Evolutionary conservation across 108 stramenopile species (phyloP), one percentile per base, ranked within the genome.

Genomic region (Cyclotella baltica): DNA sequence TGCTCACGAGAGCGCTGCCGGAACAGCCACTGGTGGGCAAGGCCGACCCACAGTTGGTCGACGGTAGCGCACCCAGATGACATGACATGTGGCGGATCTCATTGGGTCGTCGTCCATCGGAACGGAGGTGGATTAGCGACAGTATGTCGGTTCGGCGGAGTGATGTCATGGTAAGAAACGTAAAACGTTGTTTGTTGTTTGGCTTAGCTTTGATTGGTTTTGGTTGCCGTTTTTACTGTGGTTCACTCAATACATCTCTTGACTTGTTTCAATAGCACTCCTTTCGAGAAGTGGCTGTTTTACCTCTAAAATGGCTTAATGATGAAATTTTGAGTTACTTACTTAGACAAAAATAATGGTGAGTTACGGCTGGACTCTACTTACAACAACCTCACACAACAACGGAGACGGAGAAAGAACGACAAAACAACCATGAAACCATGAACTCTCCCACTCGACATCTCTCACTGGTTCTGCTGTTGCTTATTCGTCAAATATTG

Each of bases 71-170:
- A 25, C 91, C 90, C 55, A 96, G 52, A 70, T 92, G 89, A 53
- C 90, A 80, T 9, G 86, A 62, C 81, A 93, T 88, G 59, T 92
- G 88, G 22, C 95, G 87, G 40, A 96, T 96, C 73, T 96, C 95
- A 27, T 87, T 53, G 4, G 95, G 92, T 57, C 90, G 89, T 20
- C 95, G 83, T 33, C 95, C 95, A 78, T 96, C 95, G 58, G 90
- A 89, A 25, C 95, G 91, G 11, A 96, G 86, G 56, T 96, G 93
- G 71, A 90, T 88, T 43, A 95, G 78, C 46, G 90, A 84, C 67
- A 95, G 78, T 25, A 95, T 79, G 67, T 95, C 92, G 36, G 91
- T 88, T 43, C 94, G 80, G 37, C 91, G 88, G 67, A 90, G 81
- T 16, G 93, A 90, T 22, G 73, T 22, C 57, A 75, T 67, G 40